These are phyloP conservation scores for Funneliformis geosporum DNA, from an alignment of 192 early-diverging fungal species.

Conservation along the genomic window DNA sequence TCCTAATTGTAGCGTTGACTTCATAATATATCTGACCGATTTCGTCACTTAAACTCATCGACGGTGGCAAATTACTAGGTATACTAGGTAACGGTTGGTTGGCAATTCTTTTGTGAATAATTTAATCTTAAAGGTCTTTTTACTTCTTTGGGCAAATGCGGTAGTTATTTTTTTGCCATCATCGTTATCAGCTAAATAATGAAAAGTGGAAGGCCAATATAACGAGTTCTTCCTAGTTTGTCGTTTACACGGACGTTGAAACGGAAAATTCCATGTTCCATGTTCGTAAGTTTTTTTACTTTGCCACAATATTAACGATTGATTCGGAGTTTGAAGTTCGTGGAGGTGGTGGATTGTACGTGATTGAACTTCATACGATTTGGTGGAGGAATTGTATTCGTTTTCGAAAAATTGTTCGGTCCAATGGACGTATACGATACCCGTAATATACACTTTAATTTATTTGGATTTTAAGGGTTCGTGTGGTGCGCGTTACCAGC, in stretches of 20 bases:
- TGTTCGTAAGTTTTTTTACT: neutral
- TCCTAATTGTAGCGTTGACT: conserved; percentile 1
- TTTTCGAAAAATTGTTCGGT: neutral
- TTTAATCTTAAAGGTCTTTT: too few species aligned
- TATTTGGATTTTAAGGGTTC: conserved; percentile 10
- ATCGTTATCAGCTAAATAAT: too few species aligned
- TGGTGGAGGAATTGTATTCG: neutral
- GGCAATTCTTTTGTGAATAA: too few species aligned
- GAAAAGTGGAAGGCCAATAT: too few species aligned
- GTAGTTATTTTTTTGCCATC: too few species aligned
- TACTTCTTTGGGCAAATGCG: too few species aligned
- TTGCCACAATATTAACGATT: conserved; percentile 16
- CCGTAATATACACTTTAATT: conserved; percentile 7
- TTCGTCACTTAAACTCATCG: neutral
- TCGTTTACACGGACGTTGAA: neutral
- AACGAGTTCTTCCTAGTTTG: too few species aligned
- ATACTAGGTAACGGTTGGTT: too few species aligned
- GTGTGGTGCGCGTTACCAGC: neutral
- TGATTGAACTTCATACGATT: neutral
- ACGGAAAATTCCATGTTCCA: conserved; percentile 15
- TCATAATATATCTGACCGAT: neutral
- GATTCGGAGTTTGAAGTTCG: neutral
- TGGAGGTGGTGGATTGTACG: neutral
- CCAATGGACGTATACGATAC: conserved; percentile 17
- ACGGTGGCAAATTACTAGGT: conserved; percentile 17